Conservation (phyloP, 495 filamentous ascomycete genomes). For the Aspergillus incahuasiensis region DNA sequence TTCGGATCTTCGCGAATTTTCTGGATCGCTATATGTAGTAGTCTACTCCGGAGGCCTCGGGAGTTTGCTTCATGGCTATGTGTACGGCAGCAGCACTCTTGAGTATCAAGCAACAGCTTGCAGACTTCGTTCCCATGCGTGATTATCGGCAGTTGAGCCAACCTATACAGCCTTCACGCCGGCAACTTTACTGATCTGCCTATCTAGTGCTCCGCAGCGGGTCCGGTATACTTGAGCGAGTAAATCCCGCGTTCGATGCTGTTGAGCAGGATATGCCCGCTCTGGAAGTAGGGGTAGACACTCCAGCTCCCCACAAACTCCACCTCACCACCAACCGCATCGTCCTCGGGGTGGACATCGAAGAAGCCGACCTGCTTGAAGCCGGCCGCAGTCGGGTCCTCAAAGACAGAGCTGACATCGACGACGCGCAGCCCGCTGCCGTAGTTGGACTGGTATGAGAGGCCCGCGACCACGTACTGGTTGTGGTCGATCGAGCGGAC, state of each 20-base stretch:
- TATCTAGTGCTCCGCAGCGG: not conserved
- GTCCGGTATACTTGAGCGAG: constrained; percentile 17
- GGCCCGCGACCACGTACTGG: constrained; percentile 19
- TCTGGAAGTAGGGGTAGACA: constrained; percentile 16
- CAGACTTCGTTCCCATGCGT: too few species aligned
- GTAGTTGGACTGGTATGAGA: constrained; percentile 19
- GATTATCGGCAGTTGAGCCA: not conserved
- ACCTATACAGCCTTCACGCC: not conserved
- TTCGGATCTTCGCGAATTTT: not conserved
- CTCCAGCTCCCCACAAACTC: constrained; percentile 20
- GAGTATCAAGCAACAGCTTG: too few species aligned
- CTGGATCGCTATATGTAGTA: not conserved
- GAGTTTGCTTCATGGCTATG: too few species aligned
- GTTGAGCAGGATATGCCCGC: constrained; percentile 17
- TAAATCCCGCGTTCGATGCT: constrained; percentile 19
- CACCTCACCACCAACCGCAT: constrained; percentile 11
- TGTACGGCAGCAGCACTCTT: too few species aligned
- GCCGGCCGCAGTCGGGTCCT: constrained; percentile 12
- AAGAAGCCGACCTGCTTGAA: constrained; percentile 18
- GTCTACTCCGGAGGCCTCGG: not conserved
- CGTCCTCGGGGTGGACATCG: constrained; percentile 19
- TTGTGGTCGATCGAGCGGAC: constrained; percentile 21
- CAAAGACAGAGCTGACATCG: constrained; percentile 14
- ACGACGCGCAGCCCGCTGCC: constrained; percentile 20
- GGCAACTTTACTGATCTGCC: not conserved